Evolutionary conservation across 176 grass and related monocot species (phyloP).

Genomic region (Musa troglodytarum): DNA sequence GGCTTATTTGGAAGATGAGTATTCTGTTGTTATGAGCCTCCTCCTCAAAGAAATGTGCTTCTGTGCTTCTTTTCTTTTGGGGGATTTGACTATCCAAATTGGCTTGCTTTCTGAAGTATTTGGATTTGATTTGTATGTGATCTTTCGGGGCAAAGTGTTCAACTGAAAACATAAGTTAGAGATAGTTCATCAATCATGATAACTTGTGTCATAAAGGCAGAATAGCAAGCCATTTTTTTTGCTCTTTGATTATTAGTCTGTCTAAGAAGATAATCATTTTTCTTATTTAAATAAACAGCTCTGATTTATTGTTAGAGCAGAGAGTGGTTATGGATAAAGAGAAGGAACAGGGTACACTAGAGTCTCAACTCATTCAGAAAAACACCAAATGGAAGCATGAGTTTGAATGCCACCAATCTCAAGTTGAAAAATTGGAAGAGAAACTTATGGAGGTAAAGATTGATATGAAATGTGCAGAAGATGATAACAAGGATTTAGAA

Average conservation of each 20-base stretch:
- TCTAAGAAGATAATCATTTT: background rate
- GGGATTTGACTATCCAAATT: no score
- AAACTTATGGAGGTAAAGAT: conserved; percentile 50
- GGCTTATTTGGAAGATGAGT: no score
- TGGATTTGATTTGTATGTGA: no score
- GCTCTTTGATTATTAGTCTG: background rate
- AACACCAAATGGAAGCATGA: conserved; percentile 41
- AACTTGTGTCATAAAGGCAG: no score
- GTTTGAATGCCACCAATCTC: conserved; percentile 53
- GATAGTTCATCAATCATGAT: no score
- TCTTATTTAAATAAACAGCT: background rate
- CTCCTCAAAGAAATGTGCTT: no score
- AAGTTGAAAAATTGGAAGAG: conserved; percentile 52
- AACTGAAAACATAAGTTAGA: no score
- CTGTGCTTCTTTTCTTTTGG: no score
- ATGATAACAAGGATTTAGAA: conserved; percentile 46
- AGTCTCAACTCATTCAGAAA: conserved; percentile 18
- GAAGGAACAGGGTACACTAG: background rate
- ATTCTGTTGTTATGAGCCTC: no score
- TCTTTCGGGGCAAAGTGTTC: no score
- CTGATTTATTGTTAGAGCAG: background rate
- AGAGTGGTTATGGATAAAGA: background rate
- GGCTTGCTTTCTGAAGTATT: no score
- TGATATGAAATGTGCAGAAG: conserved; percentile 34
- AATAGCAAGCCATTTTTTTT: background rate